phyloP scores from a whole-genome alignment of 2,329 filamentous ascomycete genomes.

The Aotearoamyces nothofagi region DNA sequence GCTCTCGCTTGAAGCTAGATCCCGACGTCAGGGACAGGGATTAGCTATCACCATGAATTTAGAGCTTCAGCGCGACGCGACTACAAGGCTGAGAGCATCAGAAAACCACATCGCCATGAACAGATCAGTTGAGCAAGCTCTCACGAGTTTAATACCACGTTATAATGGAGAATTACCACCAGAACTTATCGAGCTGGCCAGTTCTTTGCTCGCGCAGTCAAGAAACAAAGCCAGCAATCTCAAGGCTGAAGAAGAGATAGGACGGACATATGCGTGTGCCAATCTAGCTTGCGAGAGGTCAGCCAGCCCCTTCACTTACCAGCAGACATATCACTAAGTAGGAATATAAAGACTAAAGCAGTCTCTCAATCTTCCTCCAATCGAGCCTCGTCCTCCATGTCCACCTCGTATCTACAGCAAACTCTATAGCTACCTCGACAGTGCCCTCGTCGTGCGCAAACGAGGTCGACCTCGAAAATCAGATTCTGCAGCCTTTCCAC shows the following conservation, averaged over 20 bases:
- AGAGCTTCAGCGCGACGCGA: too few relatives aligned
- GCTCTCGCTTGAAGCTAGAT: too few relatives aligned
- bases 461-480: conserved; percentile 12
- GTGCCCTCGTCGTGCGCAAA: conserved; percentile 38
- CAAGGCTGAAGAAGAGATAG: conserved; percentile 76
- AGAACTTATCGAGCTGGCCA: conserved; percentile 55
- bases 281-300: conserved; percentile 83
- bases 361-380: conserved; percentile 58
- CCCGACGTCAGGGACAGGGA: too few relatives aligned
- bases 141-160: conserved; percentile 61
- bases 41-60: too few relatives aligned
- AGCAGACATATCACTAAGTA: background rate
- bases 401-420: conserved; percentile 72
- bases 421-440: conserved; percentile 67
- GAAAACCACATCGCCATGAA: conserved; percentile 55
- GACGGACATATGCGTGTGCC: conserved; percentile 70
- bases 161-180: conserved; percentile 51
- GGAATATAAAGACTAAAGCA: conserved; percentile 52
- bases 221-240: conserved; percentile 61
- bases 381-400: conserved; percentile 62
- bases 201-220: conserved; percentile 66
- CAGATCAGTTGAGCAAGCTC: conserved; percentile 55
- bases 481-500: conserved; percentile 6
- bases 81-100: too few relatives aligned
- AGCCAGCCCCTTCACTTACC: background rate